Conservation (phyloP, 2,329 filamentous ascomycete species). For the Aspergillus viridinutans region DNA sequence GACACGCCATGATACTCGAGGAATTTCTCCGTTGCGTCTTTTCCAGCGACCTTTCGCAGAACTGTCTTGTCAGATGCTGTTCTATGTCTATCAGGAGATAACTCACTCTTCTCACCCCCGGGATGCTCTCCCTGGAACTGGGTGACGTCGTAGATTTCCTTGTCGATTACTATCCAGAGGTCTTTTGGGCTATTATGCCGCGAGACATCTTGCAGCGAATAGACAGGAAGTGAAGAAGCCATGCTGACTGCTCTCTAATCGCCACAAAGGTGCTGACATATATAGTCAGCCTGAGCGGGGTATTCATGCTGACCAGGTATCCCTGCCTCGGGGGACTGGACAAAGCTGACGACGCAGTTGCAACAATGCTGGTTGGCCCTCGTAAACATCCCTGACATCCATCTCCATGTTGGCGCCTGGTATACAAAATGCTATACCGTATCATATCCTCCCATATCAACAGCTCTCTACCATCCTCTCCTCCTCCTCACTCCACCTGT, state of each 20-base stretch:
- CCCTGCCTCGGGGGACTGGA: no score
- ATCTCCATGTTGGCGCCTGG: no score
- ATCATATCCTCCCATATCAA: background rate
- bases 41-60: slow-evolving; percentile 1
- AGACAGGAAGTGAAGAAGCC: background rate
- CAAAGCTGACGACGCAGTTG: no score
- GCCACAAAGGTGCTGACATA: background rate
- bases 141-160: slow-evolving; percentile 16
- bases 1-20: slow-evolving; percentile 1
- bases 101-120: slow-evolving; percentile 7
- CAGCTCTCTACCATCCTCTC: slow-evolving; percentile 15
- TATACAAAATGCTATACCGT: no score
- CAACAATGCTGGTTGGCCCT: no score
- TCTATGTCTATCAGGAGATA: background rate
- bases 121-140: slow-evolving; percentile 19
- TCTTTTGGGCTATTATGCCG: background rate
- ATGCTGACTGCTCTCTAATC: background rate
- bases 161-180: slow-evolving; percentile 18
- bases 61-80: background rate
- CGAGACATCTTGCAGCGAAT: background rate
- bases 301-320: background rate
- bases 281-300: background rate
- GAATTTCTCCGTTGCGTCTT: slow-evolving; percentile 2
- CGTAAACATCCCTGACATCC: no score
- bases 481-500: slow-evolving; percentile 58